Evolutionary conservation across 164 flowering plant species (phyloP).

Genomic region (Taxillus chinensis): DNA sequence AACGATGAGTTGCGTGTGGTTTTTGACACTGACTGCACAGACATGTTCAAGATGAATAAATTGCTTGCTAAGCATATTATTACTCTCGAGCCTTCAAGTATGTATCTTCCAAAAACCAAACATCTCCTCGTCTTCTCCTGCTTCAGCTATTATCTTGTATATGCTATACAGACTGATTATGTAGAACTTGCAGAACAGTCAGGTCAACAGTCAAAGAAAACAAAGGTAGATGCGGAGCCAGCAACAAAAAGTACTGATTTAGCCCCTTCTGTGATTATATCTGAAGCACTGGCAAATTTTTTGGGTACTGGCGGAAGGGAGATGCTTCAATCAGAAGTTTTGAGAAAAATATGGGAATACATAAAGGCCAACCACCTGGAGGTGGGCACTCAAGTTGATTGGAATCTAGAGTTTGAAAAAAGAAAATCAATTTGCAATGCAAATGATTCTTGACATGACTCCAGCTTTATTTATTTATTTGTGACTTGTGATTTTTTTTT

Average conservation of each 20-base stretch:
- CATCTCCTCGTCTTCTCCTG: too few species aligned
- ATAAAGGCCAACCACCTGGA: constrained; percentile 61
- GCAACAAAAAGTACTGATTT: constrained; percentile 30
- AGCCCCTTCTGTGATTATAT: constrained; percentile 43
- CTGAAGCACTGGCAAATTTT: constrained; percentile 75
- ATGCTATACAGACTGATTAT: background rate
- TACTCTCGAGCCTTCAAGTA: constrained; percentile 71
- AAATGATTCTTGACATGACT: too few species aligned
- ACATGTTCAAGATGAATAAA: constrained; percentile 45
- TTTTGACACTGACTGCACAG: background rate
- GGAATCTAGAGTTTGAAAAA: background rate
- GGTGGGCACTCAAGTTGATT: constrained; percentile 30
- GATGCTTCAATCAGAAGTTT: constrained; percentile 59
- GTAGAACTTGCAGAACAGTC: constrained; percentile 42
- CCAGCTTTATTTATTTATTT: too few species aligned
- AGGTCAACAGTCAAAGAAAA: constrained; percentile 39
- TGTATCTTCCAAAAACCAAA: constrained; percentile 4
- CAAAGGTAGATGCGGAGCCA: constrained; percentile 40
- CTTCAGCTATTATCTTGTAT: background rate
- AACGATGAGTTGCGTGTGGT: background rate
- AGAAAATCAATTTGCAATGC: background rate
- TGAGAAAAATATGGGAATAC: constrained; percentile 64
- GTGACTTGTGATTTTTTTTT: too few species aligned
- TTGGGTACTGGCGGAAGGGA: constrained; percentile 65
- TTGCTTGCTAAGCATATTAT: constrained; percentile 45